Conservation (phyloP, 768 basidiomycete species). For the Tephrocybe sp. region DNA sequence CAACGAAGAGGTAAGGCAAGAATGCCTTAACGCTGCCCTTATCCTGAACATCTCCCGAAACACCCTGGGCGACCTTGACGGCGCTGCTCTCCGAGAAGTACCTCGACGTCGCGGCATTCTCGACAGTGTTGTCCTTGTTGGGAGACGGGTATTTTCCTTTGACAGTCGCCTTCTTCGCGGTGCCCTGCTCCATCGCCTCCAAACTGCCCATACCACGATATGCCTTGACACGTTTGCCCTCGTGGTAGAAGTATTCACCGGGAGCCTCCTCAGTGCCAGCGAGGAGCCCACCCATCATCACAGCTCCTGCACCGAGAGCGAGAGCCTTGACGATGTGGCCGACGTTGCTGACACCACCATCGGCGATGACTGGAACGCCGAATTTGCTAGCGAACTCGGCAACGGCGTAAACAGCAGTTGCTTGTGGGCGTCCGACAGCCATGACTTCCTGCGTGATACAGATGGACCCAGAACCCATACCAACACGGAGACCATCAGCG, state of each 20-base stretch:
- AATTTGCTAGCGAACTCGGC: conserved; percentile 91
- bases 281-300: conserved; percentile 98
- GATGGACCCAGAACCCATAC: conserved; percentile 98
- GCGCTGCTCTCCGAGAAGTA: conserved; percentile 93
- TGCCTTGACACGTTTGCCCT: conserved; percentile 97
- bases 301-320: conserved; percentile 88
- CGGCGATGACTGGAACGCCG: conserved; percentile 94
- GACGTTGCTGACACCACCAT: conserved; percentile 93
- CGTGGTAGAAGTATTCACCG: conserved; percentile 99
- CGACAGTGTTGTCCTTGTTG: conserved; percentile 48
- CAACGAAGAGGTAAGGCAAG: conserved; percentile 78
- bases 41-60: conserved; percentile 95
- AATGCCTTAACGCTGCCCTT: conserved; percentile 95
- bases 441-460: conserved; percentile 99
- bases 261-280: conserved; percentile 97
- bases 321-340: conserved; percentile 98
- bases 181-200: conserved; percentile 88
- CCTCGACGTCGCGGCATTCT: conserved; percentile 94
- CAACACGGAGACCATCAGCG: conserved; percentile 92
- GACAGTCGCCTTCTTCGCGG: conserved; percentile 32
- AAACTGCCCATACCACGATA: conserved; percentile 98
- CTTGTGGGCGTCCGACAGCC: conserved; percentile 98
- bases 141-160: conserved; percentile 47
- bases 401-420: conserved; percentile 96
- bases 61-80: conserved; percentile 96